Percentiles rank a stretch among this genome's conserved stretches.
These are phyloP conservation scores for Cryphonectria parasitica DNA, from an alignment of 2,329 filamentous ascomycete species.

Conservation along the genomic window DNA sequence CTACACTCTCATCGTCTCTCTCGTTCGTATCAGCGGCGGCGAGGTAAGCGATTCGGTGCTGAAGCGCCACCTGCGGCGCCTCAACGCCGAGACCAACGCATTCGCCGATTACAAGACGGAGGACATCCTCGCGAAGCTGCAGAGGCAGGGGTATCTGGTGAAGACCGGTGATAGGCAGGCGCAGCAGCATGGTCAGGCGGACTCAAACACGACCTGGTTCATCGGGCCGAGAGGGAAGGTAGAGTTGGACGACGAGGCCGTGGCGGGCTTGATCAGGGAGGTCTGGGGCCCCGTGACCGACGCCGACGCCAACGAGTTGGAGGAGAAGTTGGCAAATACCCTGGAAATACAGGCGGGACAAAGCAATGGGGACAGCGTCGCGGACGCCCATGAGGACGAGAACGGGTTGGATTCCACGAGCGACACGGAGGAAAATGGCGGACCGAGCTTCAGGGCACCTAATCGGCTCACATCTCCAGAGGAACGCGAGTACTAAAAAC, in stretches of 20 bases:
- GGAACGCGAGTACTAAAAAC: conserved; percentile 15
- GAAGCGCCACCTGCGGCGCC: conserved; percentile 71
- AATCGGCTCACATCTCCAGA: conserved; percentile 16
- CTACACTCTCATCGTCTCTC: conserved; percentile 76
- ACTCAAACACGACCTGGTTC: conserved; percentile 75
- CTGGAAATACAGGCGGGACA: conserved; percentile 52
- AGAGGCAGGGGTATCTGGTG: conserved; percentile 82
- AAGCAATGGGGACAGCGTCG: conserved; percentile 25
- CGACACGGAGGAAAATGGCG: conserved; percentile 15
- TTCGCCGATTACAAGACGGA: conserved; percentile 79
- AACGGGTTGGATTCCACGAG: conserved; percentile 5
- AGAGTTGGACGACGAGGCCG: conserved; percentile 79
- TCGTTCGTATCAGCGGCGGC: conserved; percentile 77
- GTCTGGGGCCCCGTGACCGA: conserved; percentile 55
- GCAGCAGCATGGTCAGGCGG: conserved; percentile 62
- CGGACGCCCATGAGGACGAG: conserved; percentile 31
- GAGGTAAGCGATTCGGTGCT: conserved; percentile 78
- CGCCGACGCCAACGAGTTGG: conserved; percentile 51
- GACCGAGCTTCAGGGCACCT: conserved; percentile 18
- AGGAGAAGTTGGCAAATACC: conserved; percentile 64
- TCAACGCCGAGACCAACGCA: conserved; percentile 72
- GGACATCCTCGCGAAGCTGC: conserved; percentile 72
- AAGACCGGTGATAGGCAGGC: conserved; percentile 67
- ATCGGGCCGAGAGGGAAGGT: conserved; percentile 84
- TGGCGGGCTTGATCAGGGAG: conserved; percentile 69